phyloP scores from a whole-genome alignment of 2,329 filamentous ascomycete species.

The Dactylellina cionopaga region DNA sequence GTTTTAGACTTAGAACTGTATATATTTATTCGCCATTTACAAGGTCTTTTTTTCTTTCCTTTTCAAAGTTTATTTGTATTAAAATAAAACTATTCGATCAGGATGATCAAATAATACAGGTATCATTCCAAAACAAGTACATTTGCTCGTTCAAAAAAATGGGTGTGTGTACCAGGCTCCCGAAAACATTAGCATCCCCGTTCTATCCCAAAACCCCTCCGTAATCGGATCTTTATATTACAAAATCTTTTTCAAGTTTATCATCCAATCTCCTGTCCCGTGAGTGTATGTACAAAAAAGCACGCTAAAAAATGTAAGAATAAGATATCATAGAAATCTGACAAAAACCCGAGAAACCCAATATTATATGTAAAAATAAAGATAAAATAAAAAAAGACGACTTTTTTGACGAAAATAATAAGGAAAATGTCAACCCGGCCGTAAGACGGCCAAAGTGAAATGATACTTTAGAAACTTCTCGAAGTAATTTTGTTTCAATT shows the following conservation, averaged over 20 bases:
- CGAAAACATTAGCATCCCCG: too few relatives aligned
- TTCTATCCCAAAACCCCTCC: too few relatives aligned
- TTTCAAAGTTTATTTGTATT: too few relatives aligned
- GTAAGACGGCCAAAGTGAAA: neutral
- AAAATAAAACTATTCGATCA: neutral
- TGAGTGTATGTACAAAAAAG: neutral
- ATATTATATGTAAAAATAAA: neutral
- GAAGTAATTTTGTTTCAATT: slow-evolving; percentile 35
- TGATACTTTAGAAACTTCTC: neutral
- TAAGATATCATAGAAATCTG: slow-evolving; percentile 11
- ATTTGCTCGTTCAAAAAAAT: too few relatives aligned
- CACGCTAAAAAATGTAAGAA: neutral
- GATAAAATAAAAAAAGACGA: neutral
- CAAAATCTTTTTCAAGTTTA: too few relatives aligned
- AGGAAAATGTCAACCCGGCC: neutral
- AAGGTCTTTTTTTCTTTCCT: too few relatives aligned
- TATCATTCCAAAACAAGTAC: slow-evolving; percentile 5
- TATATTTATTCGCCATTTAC: too few relatives aligned
- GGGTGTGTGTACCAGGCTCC: too few relatives aligned
- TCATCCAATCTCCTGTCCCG: too few relatives aligned
- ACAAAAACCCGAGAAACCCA: slow-evolving; percentile 9
- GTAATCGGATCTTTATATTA: too few relatives aligned
- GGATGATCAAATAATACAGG: neutral
- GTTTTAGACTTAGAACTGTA: too few relatives aligned
- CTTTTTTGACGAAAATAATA: neutral